Evolutionary conservation across 768 basidiomycete species (phyloP), one percentile per base, ranked within the genome.

Genomic region (Agaricus subrufescens): DNA sequence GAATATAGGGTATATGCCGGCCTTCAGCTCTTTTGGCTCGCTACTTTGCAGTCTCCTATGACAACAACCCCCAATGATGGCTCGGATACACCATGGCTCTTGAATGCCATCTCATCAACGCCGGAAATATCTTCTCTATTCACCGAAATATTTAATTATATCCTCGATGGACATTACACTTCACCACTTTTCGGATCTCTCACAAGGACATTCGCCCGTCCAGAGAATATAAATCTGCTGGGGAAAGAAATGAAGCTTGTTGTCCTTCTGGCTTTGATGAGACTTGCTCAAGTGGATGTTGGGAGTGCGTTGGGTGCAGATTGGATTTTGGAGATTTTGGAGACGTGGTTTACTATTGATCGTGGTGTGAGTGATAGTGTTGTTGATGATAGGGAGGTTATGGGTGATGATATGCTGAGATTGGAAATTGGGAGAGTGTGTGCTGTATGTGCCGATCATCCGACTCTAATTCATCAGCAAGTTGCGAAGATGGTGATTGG

Each of bases 1-100:
- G 78, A 77, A 49, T 75, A 82, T 54, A 80, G 83, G 54, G 70
- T 83, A 38, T 74, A 73, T 27, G 64, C 80, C 4, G 72, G 73
- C 30, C 67, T 90, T 30, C 74, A 75, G 34, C 73, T 87, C 50
- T 56, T 85, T 14, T 65, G 73, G 43, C 73, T 77, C 15, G 19
- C 19, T 8, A 15, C 7, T 68, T 87, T 12, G 61, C 78, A 45
- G 66, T 68, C 2, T 66, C 72, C 3, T 64, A 76, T 0, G 74
- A 39, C 1, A 61, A 64, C 27, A 14, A 26, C 67, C 3, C 66
- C 73, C 2, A 65, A 76, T 0, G 74, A 37, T 1, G 60, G 63
- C 26, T 66, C 69, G 19, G 31, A 31, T 9, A 71, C 76, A 1
- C 59, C 65, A 12, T 85, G 81, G 81, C 75, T 73, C 48, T 60